Percentiles rank a stretch among this genome's conserved stretches.
Evolutionary conservation across 768 basidiomycete genomes (phyloP).

Genomic region (Suillus subaureus): DNA sequence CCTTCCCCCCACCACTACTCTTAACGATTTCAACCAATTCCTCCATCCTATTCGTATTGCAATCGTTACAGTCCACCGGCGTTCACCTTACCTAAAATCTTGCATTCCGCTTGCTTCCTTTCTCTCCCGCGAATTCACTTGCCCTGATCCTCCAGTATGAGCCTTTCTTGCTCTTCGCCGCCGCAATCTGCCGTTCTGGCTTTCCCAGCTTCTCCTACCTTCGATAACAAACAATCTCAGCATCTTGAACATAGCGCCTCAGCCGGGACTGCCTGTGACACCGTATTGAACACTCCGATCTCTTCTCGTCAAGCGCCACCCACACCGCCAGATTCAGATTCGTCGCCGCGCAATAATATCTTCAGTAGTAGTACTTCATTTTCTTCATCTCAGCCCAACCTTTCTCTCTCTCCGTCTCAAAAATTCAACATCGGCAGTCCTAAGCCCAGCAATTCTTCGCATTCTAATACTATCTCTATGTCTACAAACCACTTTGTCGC

Average conservation of each 20-base stretch:
- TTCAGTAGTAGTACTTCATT: conserved; percentile 19
- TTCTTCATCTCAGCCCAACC: conserved; percentile 22
- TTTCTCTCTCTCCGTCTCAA: conserved; percentile 25
- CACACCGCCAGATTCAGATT: conserved; percentile 19
- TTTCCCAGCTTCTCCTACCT: conserved; percentile 16
- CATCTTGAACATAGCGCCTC: conserved; percentile 8
- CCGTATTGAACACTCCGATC: conserved; percentile 13
- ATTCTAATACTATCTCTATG: conserved; percentile 21
- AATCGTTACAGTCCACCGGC: conserved; percentile 21
- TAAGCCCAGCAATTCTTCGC: conserved; percentile 20
- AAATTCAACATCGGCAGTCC: conserved; percentile 16
- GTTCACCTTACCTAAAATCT: conserved; percentile 15
- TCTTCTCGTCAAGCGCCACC: conserved; percentile 22
- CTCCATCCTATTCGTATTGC: conserved; percentile 13
- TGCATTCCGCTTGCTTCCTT: conserved; percentile 15
- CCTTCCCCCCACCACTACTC: conserved; percentile 12
- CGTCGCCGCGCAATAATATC: conserved; percentile 14
- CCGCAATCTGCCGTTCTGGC: conserved; percentile 26
- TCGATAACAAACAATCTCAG: conserved; percentile 11
- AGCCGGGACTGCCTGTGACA: conserved; percentile 11
- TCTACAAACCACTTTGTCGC: conserved; percentile 12
- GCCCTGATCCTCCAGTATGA: conserved; percentile 32
- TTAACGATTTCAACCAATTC: conserved; percentile 21
- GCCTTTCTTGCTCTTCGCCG: conserved; percentile 24
- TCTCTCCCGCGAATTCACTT: conserved; percentile 17